These are phyloP conservation scores for Ceratobasidium sp. DNA, from an alignment of 1,284 basidiomycete genomes.

Conservation along the genomic window DNA sequence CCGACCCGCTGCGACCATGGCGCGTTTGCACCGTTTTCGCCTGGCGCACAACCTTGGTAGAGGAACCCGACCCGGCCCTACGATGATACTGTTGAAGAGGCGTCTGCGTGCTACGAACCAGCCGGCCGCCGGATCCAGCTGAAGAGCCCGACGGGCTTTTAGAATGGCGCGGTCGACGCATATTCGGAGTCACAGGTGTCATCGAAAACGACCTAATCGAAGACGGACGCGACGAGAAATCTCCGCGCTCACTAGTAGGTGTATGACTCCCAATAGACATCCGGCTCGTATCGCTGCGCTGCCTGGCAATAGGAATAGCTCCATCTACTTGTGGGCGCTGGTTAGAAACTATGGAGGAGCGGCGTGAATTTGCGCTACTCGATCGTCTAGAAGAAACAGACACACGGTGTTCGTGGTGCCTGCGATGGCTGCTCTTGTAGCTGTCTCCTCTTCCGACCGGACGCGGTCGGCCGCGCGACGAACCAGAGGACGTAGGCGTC, in stretches of 20 bases:
- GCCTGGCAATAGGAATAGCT: slow-evolving; percentile 67
- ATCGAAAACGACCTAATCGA: slow-evolving; percentile 78
- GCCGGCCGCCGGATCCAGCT: slow-evolving; percentile 67
- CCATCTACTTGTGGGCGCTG: slow-evolving; percentile 68
- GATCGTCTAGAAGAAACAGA: slow-evolving; percentile 77
- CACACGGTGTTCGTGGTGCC: slow-evolving; percentile 46
- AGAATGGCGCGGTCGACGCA: slow-evolving; percentile 67
- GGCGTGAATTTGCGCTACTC: slow-evolving; percentile 83
- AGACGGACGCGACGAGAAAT: slow-evolving; percentile 78
- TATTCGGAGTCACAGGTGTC: slow-evolving; percentile 51
- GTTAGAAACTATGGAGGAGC: slow-evolving; percentile 77
- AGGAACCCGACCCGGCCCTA: slow-evolving; percentile 78
- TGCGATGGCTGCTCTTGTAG: slow-evolving; percentile 37
- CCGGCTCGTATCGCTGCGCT: slow-evolving; percentile 66
- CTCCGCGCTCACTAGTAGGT: slow-evolving; percentile 83
- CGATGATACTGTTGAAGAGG: slow-evolving; percentile 80
- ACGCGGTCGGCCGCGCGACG: slow-evolving; percentile 21
- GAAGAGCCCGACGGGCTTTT: slow-evolving; percentile 84
- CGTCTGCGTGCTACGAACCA: slow-evolving; percentile 66
- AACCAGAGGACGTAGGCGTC: slow-evolving; percentile 27
- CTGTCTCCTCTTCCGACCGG: slow-evolving; percentile 7
- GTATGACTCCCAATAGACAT: slow-evolving; percentile 80
- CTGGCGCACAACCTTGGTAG: slow-evolving; percentile 81
- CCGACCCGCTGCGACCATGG: slow-evolving; percentile 78
- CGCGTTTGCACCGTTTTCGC: slow-evolving; percentile 59